A percentile compares a stretch with the other conserved stretches of the same genome.
Evolutionary conservation across 805 yeast genomes (phyloP).

Genomic region (Lipomyces mesembrius): DNA sequence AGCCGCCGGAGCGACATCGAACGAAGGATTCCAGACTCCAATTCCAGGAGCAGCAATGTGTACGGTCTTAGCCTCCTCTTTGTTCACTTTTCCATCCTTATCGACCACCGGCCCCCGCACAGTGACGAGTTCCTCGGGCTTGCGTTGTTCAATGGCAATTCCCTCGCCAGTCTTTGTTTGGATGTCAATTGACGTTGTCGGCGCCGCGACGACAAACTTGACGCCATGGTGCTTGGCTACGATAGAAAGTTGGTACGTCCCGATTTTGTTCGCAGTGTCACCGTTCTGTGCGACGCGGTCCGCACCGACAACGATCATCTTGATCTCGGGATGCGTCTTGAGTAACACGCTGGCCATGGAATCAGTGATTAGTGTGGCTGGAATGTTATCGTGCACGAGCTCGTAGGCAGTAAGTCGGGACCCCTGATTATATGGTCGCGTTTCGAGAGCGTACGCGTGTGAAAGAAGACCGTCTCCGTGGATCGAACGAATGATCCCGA

Average conservation of each 20-base stretch:
- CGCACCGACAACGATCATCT: slow-evolving; percentile 91
- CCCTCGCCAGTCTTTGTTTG: slow-evolving; percentile 68
- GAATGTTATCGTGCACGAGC: slow-evolving; percentile 80
- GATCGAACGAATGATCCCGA: slow-evolving; percentile 85
- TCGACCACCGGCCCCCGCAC: slow-evolving; percentile 69
- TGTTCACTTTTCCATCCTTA: slow-evolving; percentile 41
- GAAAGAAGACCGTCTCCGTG: slow-evolving; percentile 57
- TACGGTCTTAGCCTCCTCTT: slow-evolving; percentile 53
- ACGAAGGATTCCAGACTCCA: slow-evolving; percentile 93
- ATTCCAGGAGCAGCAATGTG: slow-evolving; percentile 85
- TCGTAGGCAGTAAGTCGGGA: slow-evolving; percentile 92
- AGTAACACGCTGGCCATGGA: slow-evolving; percentile 86
- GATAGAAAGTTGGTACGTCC: slow-evolving; percentile 85
- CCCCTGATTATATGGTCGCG: slow-evolving; percentile 97
- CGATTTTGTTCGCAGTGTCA: slow-evolving; percentile 95
- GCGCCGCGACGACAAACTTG: slow-evolving; percentile 92
- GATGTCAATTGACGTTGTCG: slow-evolving; percentile 85
- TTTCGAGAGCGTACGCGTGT: slow-evolving; percentile 79
- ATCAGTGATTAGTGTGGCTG: slow-evolving; percentile 87
- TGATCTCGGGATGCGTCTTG: slow-evolving; percentile 65
- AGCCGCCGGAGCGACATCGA: slow-evolving; percentile 86
- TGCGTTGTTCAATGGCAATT: slow-evolving; percentile 87
- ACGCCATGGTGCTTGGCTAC: slow-evolving; percentile 70
- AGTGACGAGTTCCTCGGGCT: slow-evolving; percentile 74
- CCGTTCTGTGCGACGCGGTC: slow-evolving; percentile 93